Percentiles rank a stretch among this genome's conserved stretches.
These are phyloP conservation scores for Suillus cothurnatus DNA, from an alignment of 768 basidiomycete genomes.

Conservation along the genomic window DNA sequence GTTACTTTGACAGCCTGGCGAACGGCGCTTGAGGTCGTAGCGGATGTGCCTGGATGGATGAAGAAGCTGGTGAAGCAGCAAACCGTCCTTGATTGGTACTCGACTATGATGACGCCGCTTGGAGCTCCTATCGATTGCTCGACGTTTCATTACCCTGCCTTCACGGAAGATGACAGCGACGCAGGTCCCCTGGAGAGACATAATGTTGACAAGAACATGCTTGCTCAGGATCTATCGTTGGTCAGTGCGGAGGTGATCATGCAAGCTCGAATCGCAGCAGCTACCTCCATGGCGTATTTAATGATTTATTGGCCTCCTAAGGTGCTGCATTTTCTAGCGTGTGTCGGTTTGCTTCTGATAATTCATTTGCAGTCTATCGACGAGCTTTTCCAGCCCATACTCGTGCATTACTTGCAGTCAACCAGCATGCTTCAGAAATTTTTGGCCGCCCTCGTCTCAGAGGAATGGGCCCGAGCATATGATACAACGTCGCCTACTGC, in stretches of 20 bases:
- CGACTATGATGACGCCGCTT: conserved; percentile 85
- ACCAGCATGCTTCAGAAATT: conserved; percentile 92
- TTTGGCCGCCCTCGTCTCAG: conserved; percentile 79
- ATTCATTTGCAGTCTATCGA: conserved; percentile 44
- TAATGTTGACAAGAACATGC: conserved; percentile 96
- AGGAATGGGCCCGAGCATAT: conserved; percentile 85
- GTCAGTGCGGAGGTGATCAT: conserved; percentile 75
- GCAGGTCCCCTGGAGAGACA: conserved; percentile 61
- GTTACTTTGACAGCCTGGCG: conserved; percentile 76
- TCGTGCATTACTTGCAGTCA: conserved; percentile 81
- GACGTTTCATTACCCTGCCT: conserved; percentile 65
- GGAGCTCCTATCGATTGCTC: conserved; percentile 74
- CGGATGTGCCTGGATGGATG: conserved; percentile 47
- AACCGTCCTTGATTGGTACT: conserved; percentile 81
- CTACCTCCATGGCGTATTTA: conserved; percentile 74
- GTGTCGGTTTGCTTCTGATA: not conserved
- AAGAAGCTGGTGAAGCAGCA: conserved; percentile 57
- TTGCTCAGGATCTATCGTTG: conserved; percentile 85
- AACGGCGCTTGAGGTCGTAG: conserved; percentile 61
- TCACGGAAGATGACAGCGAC: conserved; percentile 48
- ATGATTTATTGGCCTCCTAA: conserved; percentile 67
- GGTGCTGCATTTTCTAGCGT: conserved; percentile 35
- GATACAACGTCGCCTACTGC: conserved; percentile 35
- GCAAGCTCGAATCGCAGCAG: conserved; percentile 77
- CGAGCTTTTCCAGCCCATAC: conserved; percentile 71